Evolutionary conservation across 306 rosid genomes (phyloP), one percentile per base, ranked within the genome.

Genomic region (Begonia peltatifolia): DNA sequence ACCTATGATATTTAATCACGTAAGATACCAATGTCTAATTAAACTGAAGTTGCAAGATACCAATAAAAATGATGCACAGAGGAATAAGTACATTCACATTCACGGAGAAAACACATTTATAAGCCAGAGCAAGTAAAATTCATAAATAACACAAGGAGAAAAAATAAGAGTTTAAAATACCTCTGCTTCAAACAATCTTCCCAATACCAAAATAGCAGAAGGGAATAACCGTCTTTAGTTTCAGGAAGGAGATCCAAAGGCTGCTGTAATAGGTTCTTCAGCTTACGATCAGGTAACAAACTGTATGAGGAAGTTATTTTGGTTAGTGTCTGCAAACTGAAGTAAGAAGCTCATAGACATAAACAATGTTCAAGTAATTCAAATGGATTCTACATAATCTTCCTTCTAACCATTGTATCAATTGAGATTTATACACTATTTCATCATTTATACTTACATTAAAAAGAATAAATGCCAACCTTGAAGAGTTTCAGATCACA

Each of bases 171-270:
- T 48, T 54, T n/a, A 16, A 46, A 49, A 20, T 81, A 83, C 99
- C 99, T 86, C 69, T 78, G 86, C 80, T 90, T 90, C 84, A 90
- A 68, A 71, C 93, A 86, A 52, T 90, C 99, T 66, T 90, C 99
- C 92, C 92, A 90, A 57, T 77, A 83, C 96, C 99, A 90, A 58
- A 86, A 75, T 46, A 90, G 88, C 22, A 90, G 75, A 55, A 90
- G 94, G 57, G 96, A 86, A 65, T 86, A 53, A 23, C 99, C 99
- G 63, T 90, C 99, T 65, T 81, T 90, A 49, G 75, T 86, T 56
- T 90, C 96, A 1, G 87, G 94, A 67, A 83, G 44, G 58, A 65
- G 72, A 66, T 81, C 71, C 44, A 90, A 51, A 0, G 96, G 88
- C 53, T 69, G 72, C 56, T 81, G 92, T 59, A 86, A 60, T 65